Evolutionary conservation across 805 yeast genomes (phyloP).

Genomic region (Candida maesae): DNA sequence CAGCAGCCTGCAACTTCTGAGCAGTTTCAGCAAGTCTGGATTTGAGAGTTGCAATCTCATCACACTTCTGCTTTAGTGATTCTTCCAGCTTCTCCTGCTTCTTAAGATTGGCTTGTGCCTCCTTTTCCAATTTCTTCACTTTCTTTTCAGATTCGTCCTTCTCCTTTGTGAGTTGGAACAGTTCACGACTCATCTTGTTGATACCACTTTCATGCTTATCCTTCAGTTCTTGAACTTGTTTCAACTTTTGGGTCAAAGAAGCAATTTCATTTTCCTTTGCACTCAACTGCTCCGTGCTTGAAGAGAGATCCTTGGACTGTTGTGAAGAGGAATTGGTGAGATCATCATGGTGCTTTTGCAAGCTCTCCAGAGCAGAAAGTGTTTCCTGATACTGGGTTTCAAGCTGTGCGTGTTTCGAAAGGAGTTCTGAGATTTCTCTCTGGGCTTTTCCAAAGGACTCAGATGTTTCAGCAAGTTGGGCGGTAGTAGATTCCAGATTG

Average conservation of each 20-base stretch:
- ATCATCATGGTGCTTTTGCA: slow-evolving; percentile 32
- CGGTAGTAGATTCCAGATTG: slow-evolving; percentile 18
- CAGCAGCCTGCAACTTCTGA: slow-evolving; percentile 1
- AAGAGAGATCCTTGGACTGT: slow-evolving; percentile 31
- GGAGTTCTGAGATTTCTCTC: slow-evolving; percentile 21
- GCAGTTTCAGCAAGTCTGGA: slow-evolving; percentile 8
- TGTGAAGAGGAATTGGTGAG: slow-evolving; percentile 31
- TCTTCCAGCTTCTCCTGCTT: slow-evolving; percentile 21
- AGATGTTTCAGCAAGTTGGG: slow-evolving; percentile 12
- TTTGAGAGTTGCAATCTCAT: slow-evolving; percentile 14
- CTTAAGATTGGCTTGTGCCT: slow-evolving; percentile 21
- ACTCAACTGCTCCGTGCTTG: slow-evolving; percentile 12
- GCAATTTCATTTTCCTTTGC: slow-evolving; percentile 24
- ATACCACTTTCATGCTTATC: slow-evolving; percentile 79
- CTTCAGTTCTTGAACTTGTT: slow-evolving; percentile 35
- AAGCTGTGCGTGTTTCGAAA: slow-evolving; percentile 20
- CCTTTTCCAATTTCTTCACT: slow-evolving; percentile 38
- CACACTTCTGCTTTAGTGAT: slow-evolving; percentile 17
- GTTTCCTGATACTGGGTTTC: slow-evolving; percentile 12
- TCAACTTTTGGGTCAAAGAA: slow-evolving; percentile 26
- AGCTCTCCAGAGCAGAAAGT: slow-evolving; percentile 15
- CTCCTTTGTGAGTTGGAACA: slow-evolving; percentile 59
- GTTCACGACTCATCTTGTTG: slow-evolving; percentile 84
- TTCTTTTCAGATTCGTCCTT: slow-evolving; percentile 48
- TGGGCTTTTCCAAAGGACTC: slow-evolving; percentile 7